phyloP scores from a whole-genome alignment of 1,139 yeast genomes.

The Magnusiomyces ingens region DNA sequence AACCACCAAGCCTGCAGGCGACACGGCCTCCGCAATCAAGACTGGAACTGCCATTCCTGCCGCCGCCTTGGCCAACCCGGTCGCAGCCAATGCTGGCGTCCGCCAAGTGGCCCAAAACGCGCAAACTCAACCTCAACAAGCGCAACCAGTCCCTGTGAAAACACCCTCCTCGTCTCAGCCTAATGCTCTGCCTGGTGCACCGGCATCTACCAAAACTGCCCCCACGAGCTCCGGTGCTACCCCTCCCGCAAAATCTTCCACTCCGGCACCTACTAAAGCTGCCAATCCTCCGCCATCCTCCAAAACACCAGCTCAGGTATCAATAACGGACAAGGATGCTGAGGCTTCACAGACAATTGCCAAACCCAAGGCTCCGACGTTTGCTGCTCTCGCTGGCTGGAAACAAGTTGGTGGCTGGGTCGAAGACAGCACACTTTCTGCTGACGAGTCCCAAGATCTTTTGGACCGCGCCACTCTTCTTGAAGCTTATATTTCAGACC shows the following conservation, averaged over 20 bases:
- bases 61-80: constrained; percentile 24
- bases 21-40: constrained; percentile 18
- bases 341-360: constrained; percentile 4
- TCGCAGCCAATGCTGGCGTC: constrained; percentile 23
- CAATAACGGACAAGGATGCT: constrained; percentile 1
- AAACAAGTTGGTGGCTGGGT: constrained; percentile 88
- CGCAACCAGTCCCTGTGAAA: constrained; percentile 4
- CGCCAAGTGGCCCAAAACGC: neutral
- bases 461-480: constrained; percentile 60
- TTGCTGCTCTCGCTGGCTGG: constrained; percentile 59
- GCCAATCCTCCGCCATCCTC: no score
- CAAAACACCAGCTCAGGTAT: neutral
- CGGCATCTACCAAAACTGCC: constrained; percentile 5
- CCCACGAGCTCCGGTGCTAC: constrained; percentile 9
- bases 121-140: constrained; percentile 5
- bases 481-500: constrained; percentile 64
- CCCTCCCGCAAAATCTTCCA: neutral
- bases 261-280: neutral
- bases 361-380: constrained; percentile 16
- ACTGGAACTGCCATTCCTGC: constrained; percentile 28
- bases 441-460: constrained; percentile 59
- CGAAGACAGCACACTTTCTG: constrained; percentile 50
- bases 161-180: constrained; percentile 1
- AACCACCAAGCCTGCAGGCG: constrained; percentile 25
- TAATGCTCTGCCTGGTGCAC: constrained; percentile 4